Base-by-base conservation (phyloP, 805 yeast genomes). In the Isabelozyma rhagii region DNA sequence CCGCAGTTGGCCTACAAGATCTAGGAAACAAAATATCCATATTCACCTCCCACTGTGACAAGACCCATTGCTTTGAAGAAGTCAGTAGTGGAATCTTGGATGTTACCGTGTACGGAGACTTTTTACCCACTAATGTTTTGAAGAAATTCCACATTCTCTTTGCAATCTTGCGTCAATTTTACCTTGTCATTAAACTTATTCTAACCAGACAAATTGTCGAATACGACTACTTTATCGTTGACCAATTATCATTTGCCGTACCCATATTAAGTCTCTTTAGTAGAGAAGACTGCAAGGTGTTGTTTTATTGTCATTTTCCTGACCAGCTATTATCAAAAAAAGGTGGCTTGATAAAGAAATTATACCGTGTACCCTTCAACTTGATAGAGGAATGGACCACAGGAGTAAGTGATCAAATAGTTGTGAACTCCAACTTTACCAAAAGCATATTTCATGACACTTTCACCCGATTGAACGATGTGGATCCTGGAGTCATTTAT, bases 281-380 rank as follows among this genome's bases (percentile, higher is more conserved):
- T 53, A 54, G 47, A 48, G 66, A 56, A 1, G 48, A 67, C 7
- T 64, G 86, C 1, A 80, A 81, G 46, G 77, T 88, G 3, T 68
- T 94, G 46, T 94, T 93, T 63, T 94, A 94, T 67, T 92, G 99
- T 61, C 99, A 94, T 71, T 93, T 93, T 66, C 99, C 99, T 0
- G 99, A 94, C 66, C 86, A 87, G 61, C 73, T 86, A 45, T 71
- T 93, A 41, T 85, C 97, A 0, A 71, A 72, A 15, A 84, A 85
- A 47, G 71, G 77, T 3, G 71, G 84, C 2, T 27, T 76, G 0
- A 27, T 86, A 8, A 85, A 90, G 58, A 71, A 68, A 51, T 45
- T 87, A 0, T 94, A 94, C 67, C 75, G 99, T 53, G 47, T 78
- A 4, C 94, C 97, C 1, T 93, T 94, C 66, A 97, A 94, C 66